Evolutionary conservation across 176 grass and related monocot species (phyloP), one percentile per base, ranked within the genome.

Genomic region (Oryza coarctata): DNA sequence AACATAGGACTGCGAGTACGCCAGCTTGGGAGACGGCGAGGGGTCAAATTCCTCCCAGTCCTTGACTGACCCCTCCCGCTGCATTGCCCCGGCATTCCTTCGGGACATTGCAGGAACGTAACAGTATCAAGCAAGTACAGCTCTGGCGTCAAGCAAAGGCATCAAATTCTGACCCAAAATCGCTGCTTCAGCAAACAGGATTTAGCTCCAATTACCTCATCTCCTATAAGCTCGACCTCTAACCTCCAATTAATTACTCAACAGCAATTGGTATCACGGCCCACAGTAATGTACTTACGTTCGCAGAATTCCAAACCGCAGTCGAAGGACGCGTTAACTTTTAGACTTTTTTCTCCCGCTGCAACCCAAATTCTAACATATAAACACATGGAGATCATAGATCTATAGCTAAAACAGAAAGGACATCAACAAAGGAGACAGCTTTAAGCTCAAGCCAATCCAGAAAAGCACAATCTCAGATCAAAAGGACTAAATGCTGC

Each of bases 1-100:
- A 13, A 98, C 89, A 80, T 91, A 89, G 23, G 92, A 82, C 43
- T 87, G 91, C 30, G 95, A 98, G 82, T 92, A 86, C 13, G 90
- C 86, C 76, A 98, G 80, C 85, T 98, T 98, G 68, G 92, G 89
- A 30, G 90, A 98, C 34, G 88, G 80, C 20, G 85, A 86, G 69
- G 87, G 73, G 31, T 98, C 95, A 33, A 77, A 88, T 85, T 91
- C 92, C 67, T 90, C 62, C 79, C 91, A 92, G 41, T 89, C 82
- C 72, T 94, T 94, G 40, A 80, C 86, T 4, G 86, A 94, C 38
- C 88, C 95, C 60, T 92, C 95, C 60, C 92, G 73, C 93, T 84
- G 90, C 85, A 89, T 87, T 87, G 57, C 15, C 57, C 77, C 81
- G 3, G 87, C 79, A 87, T 78, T 98, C 89, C 95, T 95, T 90